A percentile compares a stretch with the other conserved stretches of the same genome.
phyloP scores from a whole-genome alignment of 176 grass and related monocot genomes.

The Oropetium thomaeum region DNA sequence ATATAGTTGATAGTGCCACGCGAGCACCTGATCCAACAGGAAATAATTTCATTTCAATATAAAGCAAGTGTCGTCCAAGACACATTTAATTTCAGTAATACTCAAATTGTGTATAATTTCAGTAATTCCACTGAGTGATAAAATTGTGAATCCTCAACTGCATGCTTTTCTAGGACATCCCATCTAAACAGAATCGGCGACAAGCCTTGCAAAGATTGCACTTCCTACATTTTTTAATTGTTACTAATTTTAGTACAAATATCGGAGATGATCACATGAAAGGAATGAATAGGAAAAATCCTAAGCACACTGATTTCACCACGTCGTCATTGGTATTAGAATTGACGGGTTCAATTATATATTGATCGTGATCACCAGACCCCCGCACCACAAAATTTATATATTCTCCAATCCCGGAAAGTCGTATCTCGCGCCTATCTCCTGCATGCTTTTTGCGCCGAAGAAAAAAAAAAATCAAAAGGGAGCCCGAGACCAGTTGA shows the following conservation, averaged over 20 bases:
- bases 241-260: slow-evolving; percentile 2
- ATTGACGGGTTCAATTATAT: slow-evolving; percentile 32
- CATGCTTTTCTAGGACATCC: neutral
- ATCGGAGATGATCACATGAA: slow-evolving; percentile 20
- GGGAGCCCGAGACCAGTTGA: slow-evolving; percentile 21
- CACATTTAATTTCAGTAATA: neutral
- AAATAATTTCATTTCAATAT: neutral
- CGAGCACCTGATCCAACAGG: no score
- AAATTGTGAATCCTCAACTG: neutral
- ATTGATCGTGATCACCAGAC: slow-evolving; percentile 29
- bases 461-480: slow-evolving; percentile 27
- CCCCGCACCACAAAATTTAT: slow-evolving; percentile 27
- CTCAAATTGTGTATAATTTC: no score
- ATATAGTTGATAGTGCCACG: no score
- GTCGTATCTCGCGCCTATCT: slow-evolving; percentile 48
- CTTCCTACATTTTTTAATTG: no score
- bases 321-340: slow-evolving; percentile 26
- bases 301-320: slow-evolving; percentile 14
- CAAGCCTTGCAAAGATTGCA: neutral
- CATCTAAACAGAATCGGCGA: no score
- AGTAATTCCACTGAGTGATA: neutral
- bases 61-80: neutral
- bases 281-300: neutral
- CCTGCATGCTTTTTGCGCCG: slow-evolving; percentile 27
- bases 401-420: slow-evolving; percentile 33